Conservation (phyloP, 2,329 filamentous ascomycete genomes). For the Colletotrichum lindemuthianum region DNA sequence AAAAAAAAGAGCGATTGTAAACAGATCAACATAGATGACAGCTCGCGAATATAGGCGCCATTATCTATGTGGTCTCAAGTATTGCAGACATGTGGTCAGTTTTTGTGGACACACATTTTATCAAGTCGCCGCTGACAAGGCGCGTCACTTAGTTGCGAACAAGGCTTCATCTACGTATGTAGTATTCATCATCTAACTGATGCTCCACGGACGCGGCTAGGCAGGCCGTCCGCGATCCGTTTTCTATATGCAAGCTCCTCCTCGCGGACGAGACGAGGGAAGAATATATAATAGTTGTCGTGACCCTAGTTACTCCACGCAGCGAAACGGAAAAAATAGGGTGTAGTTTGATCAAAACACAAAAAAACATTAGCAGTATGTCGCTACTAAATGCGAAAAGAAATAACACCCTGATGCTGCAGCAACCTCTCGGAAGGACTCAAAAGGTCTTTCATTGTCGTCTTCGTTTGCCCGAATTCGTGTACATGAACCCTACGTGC, state of each 20-base stretch:
- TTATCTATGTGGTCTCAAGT: too few species aligned
- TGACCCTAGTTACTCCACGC: constrained; percentile 36
- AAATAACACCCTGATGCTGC: constrained; percentile 30
- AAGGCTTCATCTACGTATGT: constrained; percentile 23
- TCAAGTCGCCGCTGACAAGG: background rate
- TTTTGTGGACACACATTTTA: background rate
- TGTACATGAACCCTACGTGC: constrained; percentile 28
- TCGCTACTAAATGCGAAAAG: constrained; percentile 36
- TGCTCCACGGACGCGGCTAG: background rate
- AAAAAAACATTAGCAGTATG: constrained; percentile 36
- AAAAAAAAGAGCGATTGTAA: too few species aligned
- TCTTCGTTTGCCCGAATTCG: constrained; percentile 21
- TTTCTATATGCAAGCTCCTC: constrained; percentile 31
- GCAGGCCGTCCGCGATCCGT: constrained; percentile 9
- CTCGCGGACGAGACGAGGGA: constrained; percentile 4
- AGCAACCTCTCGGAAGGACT: background rate
- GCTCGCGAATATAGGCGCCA: too few species aligned
- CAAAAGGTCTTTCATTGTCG: background rate
- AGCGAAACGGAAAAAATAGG: constrained; percentile 29
- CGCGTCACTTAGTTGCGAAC: background rate
- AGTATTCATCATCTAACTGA: constrained; percentile 34
- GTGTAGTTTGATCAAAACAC: constrained; percentile 7
- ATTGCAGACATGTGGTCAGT: too few species aligned
- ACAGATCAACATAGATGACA: too few species aligned
- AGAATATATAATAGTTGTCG: constrained; percentile 29